Evolutionary conservation across 495 filamentous ascomycete species (phyloP).

Genomic region (Pyrenula aspistea): DNA sequence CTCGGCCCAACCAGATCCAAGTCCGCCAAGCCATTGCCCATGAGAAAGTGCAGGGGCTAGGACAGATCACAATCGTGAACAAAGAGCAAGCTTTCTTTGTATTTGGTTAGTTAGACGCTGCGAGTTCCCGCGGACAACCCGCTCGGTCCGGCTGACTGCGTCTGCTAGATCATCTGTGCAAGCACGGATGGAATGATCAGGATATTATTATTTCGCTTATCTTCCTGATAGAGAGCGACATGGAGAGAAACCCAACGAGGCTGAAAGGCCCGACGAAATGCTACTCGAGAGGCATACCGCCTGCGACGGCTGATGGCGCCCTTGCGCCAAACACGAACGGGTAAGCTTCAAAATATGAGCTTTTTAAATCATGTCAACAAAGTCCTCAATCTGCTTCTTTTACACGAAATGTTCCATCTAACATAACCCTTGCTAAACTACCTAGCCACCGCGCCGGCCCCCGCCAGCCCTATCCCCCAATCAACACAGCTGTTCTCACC

Average conservation of each 20-base stretch:
- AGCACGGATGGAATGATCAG: background rate
- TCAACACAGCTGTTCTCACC: background rate
- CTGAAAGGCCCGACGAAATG: background rate
- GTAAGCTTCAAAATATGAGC: too few species aligned
- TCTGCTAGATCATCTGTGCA: background rate
- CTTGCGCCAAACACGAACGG: background rate
- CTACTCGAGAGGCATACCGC: background rate
- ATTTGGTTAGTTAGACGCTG: background rate
- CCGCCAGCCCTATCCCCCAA: background rate
- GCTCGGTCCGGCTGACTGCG: background rate
- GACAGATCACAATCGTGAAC: background rate
- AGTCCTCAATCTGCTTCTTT: too few species aligned
- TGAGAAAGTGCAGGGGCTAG: background rate
- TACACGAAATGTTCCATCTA: too few species aligned
- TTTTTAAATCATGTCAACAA: too few species aligned
- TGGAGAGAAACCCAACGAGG: background rate
- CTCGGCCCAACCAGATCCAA: background rate
- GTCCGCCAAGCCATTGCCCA: background rate
- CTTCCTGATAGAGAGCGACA: background rate
- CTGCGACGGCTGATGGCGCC: too few species aligned
- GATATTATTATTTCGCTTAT: background rate
- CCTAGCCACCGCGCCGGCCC: background rate
- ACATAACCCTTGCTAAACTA: too few species aligned
- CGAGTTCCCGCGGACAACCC: too few species aligned
- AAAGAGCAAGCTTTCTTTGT: background rate